phyloP scores from a whole-genome alignment of 1,284 basidiomycete species.

The Coniferiporia weirii region DNA sequence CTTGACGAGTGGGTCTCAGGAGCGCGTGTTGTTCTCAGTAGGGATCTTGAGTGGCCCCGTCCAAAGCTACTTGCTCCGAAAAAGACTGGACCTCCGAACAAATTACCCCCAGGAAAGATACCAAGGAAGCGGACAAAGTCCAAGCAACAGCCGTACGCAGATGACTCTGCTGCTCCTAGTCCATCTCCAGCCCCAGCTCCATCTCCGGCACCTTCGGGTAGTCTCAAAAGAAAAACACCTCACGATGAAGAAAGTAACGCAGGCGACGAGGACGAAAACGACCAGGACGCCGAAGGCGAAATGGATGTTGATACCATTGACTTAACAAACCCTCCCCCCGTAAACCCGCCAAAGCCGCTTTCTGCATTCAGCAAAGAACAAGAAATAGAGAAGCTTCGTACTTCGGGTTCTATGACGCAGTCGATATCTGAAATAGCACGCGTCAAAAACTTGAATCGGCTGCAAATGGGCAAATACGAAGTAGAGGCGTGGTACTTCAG shows the following conservation, averaged over 20 bases:
- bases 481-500: conserved; percentile 99
- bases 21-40: conserved; percentile 75
- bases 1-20: conserved; percentile 98
- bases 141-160: conserved; percentile 38
- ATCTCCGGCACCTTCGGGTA: conserved; percentile 40
- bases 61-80: conserved; percentile 68
- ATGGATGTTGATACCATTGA: conserved; percentile 43
- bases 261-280: conserved; percentile 55
- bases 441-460: conserved; percentile 96
- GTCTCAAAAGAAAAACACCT: conserved; percentile 59
- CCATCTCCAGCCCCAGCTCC: conserved; percentile 20
- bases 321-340: conserved; percentile 30
- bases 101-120: conserved; percentile 22
- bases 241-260: conserved; percentile 56
- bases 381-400: conserved; percentile 97
- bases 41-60: conserved; percentile 95
- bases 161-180: conserved; percentile 39
- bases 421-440: conserved; percentile 95
- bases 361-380: conserved; percentile 88
- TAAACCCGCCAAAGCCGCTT: conserved; percentile 40
- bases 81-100: conserved; percentile 34
- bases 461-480: conserved; percentile 95
- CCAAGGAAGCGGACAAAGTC: conserved; percentile 27
- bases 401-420: conserved; percentile 98
- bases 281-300: conserved; percentile 50